Conservation (phyloP, 805 yeast species). For the Metschnikowia noctiluminum region DNA sequence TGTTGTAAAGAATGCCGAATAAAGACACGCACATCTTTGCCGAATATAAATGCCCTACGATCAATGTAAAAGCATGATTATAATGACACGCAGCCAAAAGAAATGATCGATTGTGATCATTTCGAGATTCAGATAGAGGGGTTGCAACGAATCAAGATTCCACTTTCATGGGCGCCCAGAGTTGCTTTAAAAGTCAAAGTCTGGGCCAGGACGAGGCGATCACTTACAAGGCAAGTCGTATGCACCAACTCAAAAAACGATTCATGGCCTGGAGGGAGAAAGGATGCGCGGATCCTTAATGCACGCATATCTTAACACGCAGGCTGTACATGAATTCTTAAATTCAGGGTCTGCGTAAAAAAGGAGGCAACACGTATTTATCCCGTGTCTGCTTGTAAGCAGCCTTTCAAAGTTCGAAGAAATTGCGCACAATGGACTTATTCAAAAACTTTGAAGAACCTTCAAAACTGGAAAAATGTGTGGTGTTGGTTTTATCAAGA, state of each 20-base stretch:
- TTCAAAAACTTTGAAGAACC: no score
- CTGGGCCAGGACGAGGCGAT: not conserved
- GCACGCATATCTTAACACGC: slow-evolving; percentile 1
- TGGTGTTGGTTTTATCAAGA: not conserved
- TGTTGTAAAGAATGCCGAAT: not conserved
- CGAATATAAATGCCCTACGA: not conserved
- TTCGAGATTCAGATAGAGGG: not conserved
- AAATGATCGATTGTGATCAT: not conserved
- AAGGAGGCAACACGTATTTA: no score
- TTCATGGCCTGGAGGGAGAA: not conserved
- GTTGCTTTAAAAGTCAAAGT: not conserved
- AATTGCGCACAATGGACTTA: no score
- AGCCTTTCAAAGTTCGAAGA: no score
- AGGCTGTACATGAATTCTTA: not conserved
- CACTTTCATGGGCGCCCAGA: not conserved
- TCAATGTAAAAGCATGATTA: not conserved
- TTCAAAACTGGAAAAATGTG: no score
- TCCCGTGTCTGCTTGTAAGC: no score
- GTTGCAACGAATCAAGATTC: not conserved
- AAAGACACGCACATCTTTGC: slow-evolving; percentile 1
- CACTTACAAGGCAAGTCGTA: not conserved
- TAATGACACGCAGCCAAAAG: not conserved
- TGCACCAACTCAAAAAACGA: not conserved
- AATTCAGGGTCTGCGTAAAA: not conserved
- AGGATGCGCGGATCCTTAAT: slow-evolving; percentile 6